Base-by-base conservation (phyloP, 352 stramenopile species). In the Albugo laibachii region DNA sequence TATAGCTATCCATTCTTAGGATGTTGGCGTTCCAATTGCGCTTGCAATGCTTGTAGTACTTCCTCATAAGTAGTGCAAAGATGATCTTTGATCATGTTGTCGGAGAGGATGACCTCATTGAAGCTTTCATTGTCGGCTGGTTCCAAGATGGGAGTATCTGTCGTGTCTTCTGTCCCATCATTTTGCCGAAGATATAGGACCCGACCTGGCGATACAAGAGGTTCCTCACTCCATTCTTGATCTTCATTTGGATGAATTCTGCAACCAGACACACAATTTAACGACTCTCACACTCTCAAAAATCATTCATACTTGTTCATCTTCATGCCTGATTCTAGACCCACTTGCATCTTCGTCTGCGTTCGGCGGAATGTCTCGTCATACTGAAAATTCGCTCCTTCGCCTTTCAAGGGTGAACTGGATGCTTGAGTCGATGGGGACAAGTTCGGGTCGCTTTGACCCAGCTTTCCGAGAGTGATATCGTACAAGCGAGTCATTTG, bases 61-160 rank as follows among this genome's bases (percentile, higher is more conserved):
- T 61, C 62, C 47, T 91, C 77, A 54, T 91, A 91, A 37, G 76
- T 68, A 3, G 72, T 83, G 52, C 78, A 88, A n/a, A 91, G 65
- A 21, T 91, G 78, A 46, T 91, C 75, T 14, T 83, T 58, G 12
- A 91, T 64, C 78, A 91, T 91, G 39, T 66, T 59, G 38, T 85
- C 84, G 24, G 78, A 87, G 10, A 91, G 66, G 49, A 82, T 64
- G 11, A 87, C 65, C 40, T 63, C 67, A 48, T 63, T 63, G 47
- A 87, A 87, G 45, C 81, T 66, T 45, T 83, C 66, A 20, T 68
- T 79, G 13, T 52, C 51, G 41, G 80, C 72, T 20, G 80, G 63
- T 40, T 81, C 62, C 19, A 87, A 61, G 16, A 24, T 8, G 38
- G 38, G n/a, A n/a, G n/a, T n/a, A n/a, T n/a, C n/a, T n/a, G n/a